Percentiles rank a stretch among this genome's conserved stretches.
phyloP scores from a whole-genome alignment of 805 yeast species.

The Dipodascus albidus region DNA sequence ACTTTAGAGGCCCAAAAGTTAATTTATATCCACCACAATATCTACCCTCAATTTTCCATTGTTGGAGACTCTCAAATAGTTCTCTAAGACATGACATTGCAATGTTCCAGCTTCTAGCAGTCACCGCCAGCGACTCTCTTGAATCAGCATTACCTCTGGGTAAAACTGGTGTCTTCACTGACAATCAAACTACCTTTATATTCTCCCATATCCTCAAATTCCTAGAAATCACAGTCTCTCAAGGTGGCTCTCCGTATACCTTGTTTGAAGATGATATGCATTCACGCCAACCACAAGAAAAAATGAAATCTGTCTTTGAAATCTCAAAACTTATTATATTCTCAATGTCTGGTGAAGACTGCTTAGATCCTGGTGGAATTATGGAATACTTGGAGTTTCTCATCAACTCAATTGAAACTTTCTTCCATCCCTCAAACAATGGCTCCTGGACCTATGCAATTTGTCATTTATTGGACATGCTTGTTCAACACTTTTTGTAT shows the following conservation, averaged over 20 bases:
- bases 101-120: conserved; percentile 52
- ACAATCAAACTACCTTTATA: conserved; percentile 47
- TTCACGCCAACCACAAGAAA: conserved; percentile 12
- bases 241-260: conserved; percentile 32
- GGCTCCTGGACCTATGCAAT: conserved; percentile 79
- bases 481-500: conserved; percentile 30
- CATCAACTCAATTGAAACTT: conserved; percentile 63
- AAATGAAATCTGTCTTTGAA: conserved; percentile 18
- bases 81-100: conserved; percentile 47
- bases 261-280: conserved; percentile 17
- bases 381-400: conserved; percentile 42
- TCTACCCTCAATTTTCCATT: conserved; percentile 54
- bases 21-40: conserved; percentile 35
- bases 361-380: conserved; percentile 33
- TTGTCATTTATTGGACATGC: conserved; percentile 49
- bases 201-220: conserved; percentile 35
- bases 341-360: conserved; percentile 41
- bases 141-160: conserved; percentile 30
- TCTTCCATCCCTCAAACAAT: conserved; percentile 84
- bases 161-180: conserved; percentile 51
- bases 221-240: conserved; percentile 36
- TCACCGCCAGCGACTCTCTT: conserved; percentile 33
- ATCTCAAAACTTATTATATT: conserved; percentile 45
- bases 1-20: conserved; percentile 6
- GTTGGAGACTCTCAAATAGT: conserved; percentile 52